Base-by-base conservation (phyloP, 2,329 filamentous ascomycete genomes). In the Diaporthe amygdali region DNA sequence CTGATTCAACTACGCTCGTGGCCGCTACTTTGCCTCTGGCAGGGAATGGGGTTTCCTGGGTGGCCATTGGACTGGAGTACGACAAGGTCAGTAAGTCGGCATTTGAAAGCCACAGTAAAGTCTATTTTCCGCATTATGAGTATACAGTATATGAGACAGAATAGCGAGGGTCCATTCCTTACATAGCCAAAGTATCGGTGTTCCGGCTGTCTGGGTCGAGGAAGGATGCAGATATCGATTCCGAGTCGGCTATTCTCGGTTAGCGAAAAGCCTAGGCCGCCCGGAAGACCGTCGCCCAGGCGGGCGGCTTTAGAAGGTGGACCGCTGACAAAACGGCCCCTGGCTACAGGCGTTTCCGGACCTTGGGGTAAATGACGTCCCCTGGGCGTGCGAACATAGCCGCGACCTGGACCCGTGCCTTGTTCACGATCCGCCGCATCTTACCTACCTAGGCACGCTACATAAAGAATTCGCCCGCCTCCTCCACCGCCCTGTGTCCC, bases 281-380 rank as follows among this genome's bases (percentile, higher is more conserved):
- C 41, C 41, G 41, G 1, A 34, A 34, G 59, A 17, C 44, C 59
- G 59, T 30, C n/a, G 41, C 32, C 37, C 30, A 25, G 30, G 12
- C 12, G 22, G 32, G 39, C 71, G 71, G 71, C 32, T 59, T 56
- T 39, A 68, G 41, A 59, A 25, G 41, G 34, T 51, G 55, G 55
- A 27, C 49, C 69, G 71, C 71, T 72, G 66, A 72, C 34, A 51
- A 71, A 66, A 71, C n/a, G 44, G 32, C 41, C 55, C 69, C 68
- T 72, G 63, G 41, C 25, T 20, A 68, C 63, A 55, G 37, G 61
- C 25, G 27, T 37, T 63, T 55, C 55, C 63, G 66, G 47, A 41
- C 52, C 10, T 51, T 52, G n/a, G 52, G 32, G 69, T 47, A n/a
- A 49, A 71, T 71, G 69, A 69, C 69, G 69, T 73, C 56, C 71